Evolutionary conservation across 768 basidiomycete species (phyloP).

Genomic region (Hericium rajendrae): DNA sequence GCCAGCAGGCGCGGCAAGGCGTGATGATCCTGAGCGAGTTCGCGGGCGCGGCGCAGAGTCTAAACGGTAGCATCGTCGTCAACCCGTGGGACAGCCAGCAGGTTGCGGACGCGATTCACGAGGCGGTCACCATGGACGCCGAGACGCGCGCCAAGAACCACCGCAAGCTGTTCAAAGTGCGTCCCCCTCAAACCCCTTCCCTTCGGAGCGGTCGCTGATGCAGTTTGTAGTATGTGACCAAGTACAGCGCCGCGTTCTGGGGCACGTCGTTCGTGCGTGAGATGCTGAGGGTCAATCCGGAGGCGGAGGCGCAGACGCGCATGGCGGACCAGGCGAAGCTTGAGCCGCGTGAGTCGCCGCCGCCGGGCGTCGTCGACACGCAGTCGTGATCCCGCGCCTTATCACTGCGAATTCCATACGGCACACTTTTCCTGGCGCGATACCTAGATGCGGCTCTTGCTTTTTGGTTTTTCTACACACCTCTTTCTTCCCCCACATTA

Average conservation of each 20-base stretch:
- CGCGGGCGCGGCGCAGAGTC: conserved; percentile 90
- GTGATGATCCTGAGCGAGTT: conserved; percentile 98
- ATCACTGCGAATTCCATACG: too few species aligned
- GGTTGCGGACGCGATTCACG: conserved; percentile 94
- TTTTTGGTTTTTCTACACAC: too few species aligned
- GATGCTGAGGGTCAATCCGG: conserved; percentile 48
- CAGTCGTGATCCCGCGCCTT: neutral
- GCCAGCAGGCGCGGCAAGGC: conserved; percentile 86
- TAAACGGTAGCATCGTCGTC: conserved; percentile 94
- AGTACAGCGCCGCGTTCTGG: conserved; percentile 91
- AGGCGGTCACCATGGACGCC: conserved; percentile 84
- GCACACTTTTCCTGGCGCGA: too few species aligned
- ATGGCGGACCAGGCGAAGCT: conserved; percentile 24
- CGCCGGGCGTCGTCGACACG: neutral
- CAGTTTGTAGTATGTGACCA: conserved; percentile 62
- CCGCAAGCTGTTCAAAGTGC: conserved; percentile 75
- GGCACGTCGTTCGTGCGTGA: conserved; percentile 84
- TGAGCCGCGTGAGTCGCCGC: conserved; percentile 13
- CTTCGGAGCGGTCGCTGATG: neutral
- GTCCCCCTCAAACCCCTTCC: neutral
- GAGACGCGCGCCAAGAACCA: conserved; percentile 86
- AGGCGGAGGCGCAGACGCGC: conserved; percentile 13
- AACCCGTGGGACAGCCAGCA: conserved; percentile 99
- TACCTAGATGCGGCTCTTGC: too few species aligned
- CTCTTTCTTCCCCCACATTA: too few species aligned